Evolutionary conservation across 805 yeast species (phyloP).

Genomic region (Kluyveromyces starmeri): DNA sequence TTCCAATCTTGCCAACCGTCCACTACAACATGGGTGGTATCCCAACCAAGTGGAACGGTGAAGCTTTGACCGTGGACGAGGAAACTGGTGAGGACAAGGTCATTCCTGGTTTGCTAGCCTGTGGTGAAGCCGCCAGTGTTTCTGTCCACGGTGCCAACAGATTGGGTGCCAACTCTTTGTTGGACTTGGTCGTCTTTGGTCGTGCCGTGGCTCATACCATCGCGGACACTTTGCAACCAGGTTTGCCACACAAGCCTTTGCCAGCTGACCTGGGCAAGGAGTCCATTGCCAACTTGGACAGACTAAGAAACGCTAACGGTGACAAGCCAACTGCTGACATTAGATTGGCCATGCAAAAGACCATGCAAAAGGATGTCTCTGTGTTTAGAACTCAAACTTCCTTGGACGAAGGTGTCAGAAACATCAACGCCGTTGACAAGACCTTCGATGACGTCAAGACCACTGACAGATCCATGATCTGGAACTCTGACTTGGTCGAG

Average conservation of each 20-base stretch:
- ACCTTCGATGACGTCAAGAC: conserved; percentile 71
- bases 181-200: conserved; percentile 95
- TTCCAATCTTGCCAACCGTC: conserved; percentile 95
- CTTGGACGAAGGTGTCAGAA: conserved; percentile 81
- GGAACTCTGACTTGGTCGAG: conserved; percentile 97
- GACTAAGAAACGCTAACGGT: conserved; percentile 78
- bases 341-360: conserved; percentile 86
- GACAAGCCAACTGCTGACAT: conserved; percentile 75
- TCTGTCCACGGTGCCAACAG: conserved; percentile 99
- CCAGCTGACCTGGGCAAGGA: conserved; percentile 84
- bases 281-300: conserved; percentile 84
- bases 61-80: conserved; percentile 74
- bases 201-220: conserved; percentile 96
- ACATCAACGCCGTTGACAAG: conserved; percentile 67
- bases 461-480: conserved; percentile 94
- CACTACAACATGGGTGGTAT: conserved; percentile 99
- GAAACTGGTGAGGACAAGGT: conserved; percentile 78
- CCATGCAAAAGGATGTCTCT: conserved; percentile 95
- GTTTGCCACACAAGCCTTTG: conserved; percentile 72
- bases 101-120: conserved; percentile 89
- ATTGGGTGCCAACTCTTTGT: conserved; percentile 94
- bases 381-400: conserved; percentile 93
- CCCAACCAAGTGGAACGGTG: conserved; percentile 97
- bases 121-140: conserved; percentile 99
- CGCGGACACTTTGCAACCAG: conserved; percentile 77